Evolutionary conservation across 108 stramenopile species (phyloP).

Genomic region (Fistulifera solaris): DNA sequence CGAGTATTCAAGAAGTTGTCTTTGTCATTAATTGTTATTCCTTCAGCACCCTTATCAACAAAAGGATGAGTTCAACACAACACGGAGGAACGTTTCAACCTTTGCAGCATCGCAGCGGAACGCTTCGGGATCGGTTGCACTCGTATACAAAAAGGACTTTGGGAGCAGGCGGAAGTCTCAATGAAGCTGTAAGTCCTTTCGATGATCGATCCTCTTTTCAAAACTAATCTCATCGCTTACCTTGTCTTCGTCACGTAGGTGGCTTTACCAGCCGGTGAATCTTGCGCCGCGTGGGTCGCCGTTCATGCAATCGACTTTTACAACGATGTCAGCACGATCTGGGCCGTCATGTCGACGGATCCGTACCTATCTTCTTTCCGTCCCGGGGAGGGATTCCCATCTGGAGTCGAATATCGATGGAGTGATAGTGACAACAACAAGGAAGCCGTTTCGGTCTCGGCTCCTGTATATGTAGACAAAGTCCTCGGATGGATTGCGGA

Average conservation of each 20-base stretch:
- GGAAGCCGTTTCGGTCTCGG: conserved; percentile 61
- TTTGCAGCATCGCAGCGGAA: conserved; percentile 71
- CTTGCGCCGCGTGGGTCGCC: conserved; percentile 87
- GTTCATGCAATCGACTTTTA: conserved; percentile 89
- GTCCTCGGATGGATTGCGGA: conserved; percentile 83
- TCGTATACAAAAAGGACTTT: conserved; percentile 79
- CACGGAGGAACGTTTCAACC: conserved; percentile 76
- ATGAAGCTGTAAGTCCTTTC: conserved; percentile 66
- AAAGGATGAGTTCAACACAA: conserved; percentile 9
- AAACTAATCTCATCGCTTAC: not conserved
- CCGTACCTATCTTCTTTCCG: conserved; percentile 76
- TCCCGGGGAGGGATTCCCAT: conserved; percentile 86
- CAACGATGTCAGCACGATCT: conserved; percentile 84
- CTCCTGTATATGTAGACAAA: conserved; percentile 83
- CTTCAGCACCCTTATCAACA: no score
- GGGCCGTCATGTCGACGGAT: conserved; percentile 87
- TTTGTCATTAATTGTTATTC: no score
- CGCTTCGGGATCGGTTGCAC: conserved; percentile 78
- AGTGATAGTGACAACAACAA: conserved; percentile 35
- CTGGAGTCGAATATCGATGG: conserved; percentile 86
- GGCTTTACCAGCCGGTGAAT: conserved; percentile 79
- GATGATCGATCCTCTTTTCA: conserved; percentile 2
- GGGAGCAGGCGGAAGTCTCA: conserved; percentile 80
- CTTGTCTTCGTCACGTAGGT: conserved; percentile 19
- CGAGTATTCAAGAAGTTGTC: no score